These are phyloP conservation scores for Ilex paraguariensis DNA, from an alignment of 305 asterid species.

Conservation along the genomic window DNA sequence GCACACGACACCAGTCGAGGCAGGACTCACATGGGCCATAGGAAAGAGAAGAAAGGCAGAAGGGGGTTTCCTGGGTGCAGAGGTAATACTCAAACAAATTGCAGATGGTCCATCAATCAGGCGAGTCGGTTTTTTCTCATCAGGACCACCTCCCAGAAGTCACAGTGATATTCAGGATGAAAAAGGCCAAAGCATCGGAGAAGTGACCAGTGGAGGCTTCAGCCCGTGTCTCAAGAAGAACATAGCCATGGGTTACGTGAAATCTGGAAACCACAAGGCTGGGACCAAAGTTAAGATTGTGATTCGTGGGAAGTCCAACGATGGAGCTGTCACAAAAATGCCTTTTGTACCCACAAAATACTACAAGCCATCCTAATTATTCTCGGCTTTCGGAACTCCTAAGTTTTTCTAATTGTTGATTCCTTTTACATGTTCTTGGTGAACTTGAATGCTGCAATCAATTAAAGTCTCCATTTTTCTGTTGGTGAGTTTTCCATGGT, in stretches of 20 bases:
- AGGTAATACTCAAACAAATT: constrained; percentile 81
- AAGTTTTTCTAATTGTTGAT: too few species aligned
- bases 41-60: constrained; percentile 96
- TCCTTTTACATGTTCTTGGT: too few species aligned
- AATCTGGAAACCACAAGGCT: constrained; percentile 75
- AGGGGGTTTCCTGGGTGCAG: constrained; percentile 95
- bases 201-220: constrained; percentile 94
- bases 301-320: constrained; percentile 74
- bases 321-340: constrained; percentile 84
- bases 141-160: constrained; percentile 90
- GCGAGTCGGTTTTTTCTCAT: constrained; percentile 77
- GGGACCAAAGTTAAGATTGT: constrained; percentile 79
- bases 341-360: constrained; percentile 88
- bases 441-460: too few species aligned
- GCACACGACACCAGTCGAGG: constrained; percentile 87
- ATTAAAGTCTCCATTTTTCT: too few species aligned
- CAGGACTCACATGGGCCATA: constrained; percentile 97
- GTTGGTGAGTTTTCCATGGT: too few species aligned
- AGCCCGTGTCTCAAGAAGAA: constrained; percentile 96
- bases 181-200: constrained; percentile 84
- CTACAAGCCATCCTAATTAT: constrained; percentile 61
- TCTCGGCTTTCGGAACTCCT: neutral
- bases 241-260: constrained; percentile 96
- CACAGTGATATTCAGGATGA: constrained; percentile 92
- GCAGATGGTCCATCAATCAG: constrained; percentile 77